These are phyloP conservation scores for Sporobolomyces phaffii DNA, from an alignment of 768 basidiomycete genomes.

Conservation along the genomic window DNA sequence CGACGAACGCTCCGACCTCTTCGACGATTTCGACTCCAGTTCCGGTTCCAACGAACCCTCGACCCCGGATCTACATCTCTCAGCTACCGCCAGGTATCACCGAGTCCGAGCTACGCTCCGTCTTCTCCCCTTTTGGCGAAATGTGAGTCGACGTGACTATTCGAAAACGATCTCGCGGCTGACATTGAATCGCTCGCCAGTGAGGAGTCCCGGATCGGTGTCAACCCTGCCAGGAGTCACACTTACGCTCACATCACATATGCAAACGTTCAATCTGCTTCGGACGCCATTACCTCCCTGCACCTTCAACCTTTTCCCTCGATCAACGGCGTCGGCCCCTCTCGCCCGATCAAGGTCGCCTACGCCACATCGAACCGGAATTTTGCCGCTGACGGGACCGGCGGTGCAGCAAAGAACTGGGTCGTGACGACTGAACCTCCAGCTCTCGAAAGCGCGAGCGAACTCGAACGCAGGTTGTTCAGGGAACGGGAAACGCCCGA, in stretches of 20 bases:
- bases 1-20: too few relatives aligned
- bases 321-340: neutral
- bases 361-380: neutral
- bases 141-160: too few relatives aligned
- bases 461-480: neutral
- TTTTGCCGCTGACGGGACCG: neutral
- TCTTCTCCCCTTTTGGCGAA: neutral
- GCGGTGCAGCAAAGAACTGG: neutral
- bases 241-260: neutral
- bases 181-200: neutral
- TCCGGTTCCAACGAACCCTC: conserved; percentile 12
- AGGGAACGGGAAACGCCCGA: conserved; percentile 8
- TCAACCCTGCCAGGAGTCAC: neutral
- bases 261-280: neutral
- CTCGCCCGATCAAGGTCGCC: neutral
- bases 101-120: neutral
- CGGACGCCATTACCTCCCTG: conserved; percentile 4
- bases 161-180: too few relatives aligned
- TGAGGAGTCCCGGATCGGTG: neutral
- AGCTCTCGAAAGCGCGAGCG: neutral
- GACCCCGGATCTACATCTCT: conserved; percentile 1
- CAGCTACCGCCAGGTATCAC: neutral
- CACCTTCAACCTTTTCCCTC: neutral
- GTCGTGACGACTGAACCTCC: neutral
- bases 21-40: neutral